Evolutionary conservation across 2,329 filamentous ascomycete species (phyloP).

Genomic region (Whalleya microplaca): DNA sequence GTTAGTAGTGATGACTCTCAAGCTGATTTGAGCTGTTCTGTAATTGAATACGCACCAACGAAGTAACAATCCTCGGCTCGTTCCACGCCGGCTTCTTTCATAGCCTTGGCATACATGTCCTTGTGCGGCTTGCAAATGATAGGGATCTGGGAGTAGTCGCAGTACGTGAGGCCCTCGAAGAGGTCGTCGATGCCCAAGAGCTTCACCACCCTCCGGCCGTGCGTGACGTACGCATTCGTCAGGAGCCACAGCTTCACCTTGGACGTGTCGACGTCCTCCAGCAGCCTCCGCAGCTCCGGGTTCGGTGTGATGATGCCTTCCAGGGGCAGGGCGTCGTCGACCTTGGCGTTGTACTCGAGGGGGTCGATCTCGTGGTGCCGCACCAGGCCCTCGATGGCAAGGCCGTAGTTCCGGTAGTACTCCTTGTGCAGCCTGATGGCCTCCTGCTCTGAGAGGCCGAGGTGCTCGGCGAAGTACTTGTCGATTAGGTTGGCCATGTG

Average conservation of each 20-base stretch:
- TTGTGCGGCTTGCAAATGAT: slow-evolving; percentile 86
- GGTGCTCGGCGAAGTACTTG: slow-evolving; percentile 66
- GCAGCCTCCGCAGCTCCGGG: slow-evolving; percentile 71
- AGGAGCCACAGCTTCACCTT: slow-evolving; percentile 93
- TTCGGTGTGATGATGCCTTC: slow-evolving; percentile 83
- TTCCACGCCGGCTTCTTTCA: slow-evolving; percentile 77
- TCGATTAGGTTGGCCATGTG: slow-evolving; percentile 85
- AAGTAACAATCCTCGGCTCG: slow-evolving; percentile 81
- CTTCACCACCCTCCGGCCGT: slow-evolving; percentile 80
- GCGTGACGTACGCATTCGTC: slow-evolving; percentile 93
- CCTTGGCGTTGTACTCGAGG: slow-evolving; percentile 89
- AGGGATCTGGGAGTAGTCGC: slow-evolving; percentile 76
- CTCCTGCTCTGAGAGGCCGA: slow-evolving; percentile 74
- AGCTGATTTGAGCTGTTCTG: slow-evolving; percentile 7
- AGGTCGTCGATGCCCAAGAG: slow-evolving; percentile 82
- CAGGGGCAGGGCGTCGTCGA: slow-evolving; percentile 91
- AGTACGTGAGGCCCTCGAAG: slow-evolving; percentile 95
- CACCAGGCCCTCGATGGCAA: slow-evolving; percentile 95
- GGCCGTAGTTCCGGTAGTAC: slow-evolving; percentile 94
- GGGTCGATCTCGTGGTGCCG: slow-evolving; percentile 94
- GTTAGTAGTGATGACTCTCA: slow-evolving; percentile 6
- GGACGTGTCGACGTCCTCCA: slow-evolving; percentile 79
- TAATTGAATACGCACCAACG: slow-evolving; percentile 71
- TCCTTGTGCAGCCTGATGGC: slow-evolving; percentile 85
- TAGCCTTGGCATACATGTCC: slow-evolving; percentile 86